A percentile compares a stretch with the other conserved stretches of the same genome.
These are phyloP conservation scores for Lactarius trivialis DNA, from an alignment of 768 basidiomycete species.

Conservation along the genomic window DNA sequence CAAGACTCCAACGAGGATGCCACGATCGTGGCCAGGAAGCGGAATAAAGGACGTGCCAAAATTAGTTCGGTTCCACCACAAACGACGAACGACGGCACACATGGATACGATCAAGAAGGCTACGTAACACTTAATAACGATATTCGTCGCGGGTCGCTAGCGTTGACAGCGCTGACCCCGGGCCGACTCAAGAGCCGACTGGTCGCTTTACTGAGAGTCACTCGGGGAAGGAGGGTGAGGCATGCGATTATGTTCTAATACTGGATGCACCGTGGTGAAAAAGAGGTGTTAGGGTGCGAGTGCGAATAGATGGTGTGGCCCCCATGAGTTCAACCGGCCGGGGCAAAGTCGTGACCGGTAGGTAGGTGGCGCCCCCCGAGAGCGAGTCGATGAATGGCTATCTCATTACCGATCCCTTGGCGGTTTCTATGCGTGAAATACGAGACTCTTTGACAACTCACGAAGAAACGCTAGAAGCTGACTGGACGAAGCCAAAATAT, in stretches of 20 bases:
- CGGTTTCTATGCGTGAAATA: neutral
- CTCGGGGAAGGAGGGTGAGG: too few relatives aligned
- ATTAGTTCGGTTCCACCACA: neutral
- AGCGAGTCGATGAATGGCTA: neutral
- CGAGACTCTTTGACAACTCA: too few relatives aligned
- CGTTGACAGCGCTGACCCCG: too few relatives aligned
- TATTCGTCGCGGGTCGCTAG: too few relatives aligned
- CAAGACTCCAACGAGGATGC: too few relatives aligned
- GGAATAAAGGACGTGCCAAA: conserved; percentile 4
- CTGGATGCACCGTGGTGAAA: too few relatives aligned
- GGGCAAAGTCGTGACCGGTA: too few relatives aligned
- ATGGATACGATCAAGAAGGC: neutral
- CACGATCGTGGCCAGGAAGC: too few relatives aligned
- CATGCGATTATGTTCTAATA: too few relatives aligned
- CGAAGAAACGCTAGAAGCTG: neutral
- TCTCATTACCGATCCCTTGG: neutral
- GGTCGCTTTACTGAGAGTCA: too few relatives aligned
- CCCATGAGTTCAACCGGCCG: neutral
- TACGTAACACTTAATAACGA: too few relatives aligned
- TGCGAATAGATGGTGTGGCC: neutral
- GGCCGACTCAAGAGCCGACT: too few relatives aligned
- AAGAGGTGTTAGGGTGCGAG: neutral
- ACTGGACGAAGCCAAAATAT: neutral
- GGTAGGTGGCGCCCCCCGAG: neutral
- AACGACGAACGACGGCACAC: neutral